Conservation (phyloP, 2,329 filamentous ascomycete genomes). For the Calonectria pteridis region DNA sequence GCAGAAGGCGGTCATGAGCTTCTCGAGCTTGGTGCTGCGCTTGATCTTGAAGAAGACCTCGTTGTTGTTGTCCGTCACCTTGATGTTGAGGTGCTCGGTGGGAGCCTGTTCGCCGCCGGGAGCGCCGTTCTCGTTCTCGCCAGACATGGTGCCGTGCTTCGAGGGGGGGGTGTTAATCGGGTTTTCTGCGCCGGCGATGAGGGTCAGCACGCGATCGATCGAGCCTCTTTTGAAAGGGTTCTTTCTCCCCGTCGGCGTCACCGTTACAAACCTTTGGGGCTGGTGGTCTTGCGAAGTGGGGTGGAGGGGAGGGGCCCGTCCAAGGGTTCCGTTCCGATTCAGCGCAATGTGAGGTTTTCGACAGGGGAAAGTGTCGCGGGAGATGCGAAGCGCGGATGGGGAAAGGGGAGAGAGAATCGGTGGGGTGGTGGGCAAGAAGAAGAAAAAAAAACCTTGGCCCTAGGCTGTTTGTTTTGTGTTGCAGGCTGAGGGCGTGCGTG, state of each 20-base stretch:
- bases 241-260: conserved; percentile 6
- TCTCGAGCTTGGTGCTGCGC: conserved; percentile 93
- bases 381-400: neutral
- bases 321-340: conserved; percentile 3
- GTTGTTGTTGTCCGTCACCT: conserved; percentile 99
- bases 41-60: conserved; percentile 99
- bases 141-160: conserved; percentile 57
- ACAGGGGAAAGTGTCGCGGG: neutral
- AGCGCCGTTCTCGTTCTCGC: conserved; percentile 61
- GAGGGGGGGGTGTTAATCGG: neutral
- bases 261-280: conserved; percentile 21
- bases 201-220: conserved; percentile 32
- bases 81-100: conserved; percentile 95
- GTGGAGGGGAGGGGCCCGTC: conserved; percentile 3
- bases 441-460: neutral
- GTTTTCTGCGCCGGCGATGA: conserved; percentile 14
- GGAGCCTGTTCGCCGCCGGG: conserved; percentile 61
- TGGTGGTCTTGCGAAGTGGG: conserved; percentile 16
- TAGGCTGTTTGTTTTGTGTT: conserved; percentile 21
- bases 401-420: neutral
- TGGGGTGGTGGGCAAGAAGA: neutral
- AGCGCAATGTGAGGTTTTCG: neutral
- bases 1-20: conserved; percentile 98
- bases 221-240: neutral
- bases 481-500: conserved; percentile 33